A percentile compares a stretch with the other conserved stretches of the same genome.
These are phyloP conservation scores for Isabelozyma rhagii DNA, from an alignment of 805 yeast genomes.

Conservation along the genomic window DNA sequence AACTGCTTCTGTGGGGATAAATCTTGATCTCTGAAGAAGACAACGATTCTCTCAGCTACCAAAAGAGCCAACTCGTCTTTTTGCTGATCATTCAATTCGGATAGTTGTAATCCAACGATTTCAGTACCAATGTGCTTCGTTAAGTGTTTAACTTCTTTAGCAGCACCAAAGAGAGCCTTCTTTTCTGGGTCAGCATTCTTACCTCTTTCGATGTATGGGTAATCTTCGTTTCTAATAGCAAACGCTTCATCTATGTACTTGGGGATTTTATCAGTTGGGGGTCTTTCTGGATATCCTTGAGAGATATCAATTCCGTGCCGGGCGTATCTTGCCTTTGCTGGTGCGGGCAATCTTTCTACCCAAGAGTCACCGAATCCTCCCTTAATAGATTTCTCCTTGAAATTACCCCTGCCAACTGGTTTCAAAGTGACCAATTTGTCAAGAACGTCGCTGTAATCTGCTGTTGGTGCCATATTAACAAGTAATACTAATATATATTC, in stretches of 20 bases:
- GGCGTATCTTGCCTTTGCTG: slow-evolving; percentile 25
- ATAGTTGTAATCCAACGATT: slow-evolving; percentile 26
- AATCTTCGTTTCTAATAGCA: slow-evolving; percentile 24
- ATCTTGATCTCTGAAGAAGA: slow-evolving; percentile 29
- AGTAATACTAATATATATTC: not conserved
- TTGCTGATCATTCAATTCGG: slow-evolving; percentile 22
- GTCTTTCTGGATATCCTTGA: slow-evolving; percentile 39
- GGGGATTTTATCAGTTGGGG: slow-evolving; percentile 29
- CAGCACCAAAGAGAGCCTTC: slow-evolving; percentile 25
- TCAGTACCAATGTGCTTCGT: slow-evolving; percentile 26
- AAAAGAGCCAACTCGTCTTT: slow-evolving; percentile 27
- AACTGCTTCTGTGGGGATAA: slow-evolving; percentile 29
- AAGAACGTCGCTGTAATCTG: slow-evolving; percentile 7
- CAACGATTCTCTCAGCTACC: slow-evolving; percentile 27
- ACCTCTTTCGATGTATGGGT: slow-evolving; percentile 25
- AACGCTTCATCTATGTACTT: slow-evolving; percentile 38
- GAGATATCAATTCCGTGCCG: slow-evolving; percentile 34
- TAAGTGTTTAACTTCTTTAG: slow-evolving; percentile 24
- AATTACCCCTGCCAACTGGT: slow-evolving; percentile 12
- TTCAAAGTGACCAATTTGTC: slow-evolving; percentile 10
- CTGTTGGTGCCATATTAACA: slow-evolving; percentile 15
- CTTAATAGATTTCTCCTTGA: slow-evolving; percentile 4
- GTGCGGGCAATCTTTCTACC: slow-evolving; percentile 14
- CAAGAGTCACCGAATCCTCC: slow-evolving; percentile 3
- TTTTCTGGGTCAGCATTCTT: slow-evolving; percentile 30